phyloP scores from a whole-genome alignment of 352 stramenopile genomes.

The Pseudoperonospora humuli region DNA sequence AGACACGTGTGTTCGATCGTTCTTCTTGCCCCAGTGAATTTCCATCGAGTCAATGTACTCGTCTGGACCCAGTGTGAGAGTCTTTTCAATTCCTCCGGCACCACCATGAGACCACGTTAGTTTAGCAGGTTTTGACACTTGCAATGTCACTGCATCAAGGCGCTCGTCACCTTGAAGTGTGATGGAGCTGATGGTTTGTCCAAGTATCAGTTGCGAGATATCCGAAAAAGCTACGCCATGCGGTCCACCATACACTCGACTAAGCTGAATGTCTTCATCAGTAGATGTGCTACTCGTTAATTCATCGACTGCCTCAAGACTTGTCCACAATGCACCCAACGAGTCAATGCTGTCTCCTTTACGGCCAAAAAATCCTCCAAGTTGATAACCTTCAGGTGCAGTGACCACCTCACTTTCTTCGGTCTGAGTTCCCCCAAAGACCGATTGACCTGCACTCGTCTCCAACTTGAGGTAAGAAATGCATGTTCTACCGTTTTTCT shows the following conservation, averaged over 20 bases:
- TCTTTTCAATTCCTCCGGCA: conserved; percentile 23
- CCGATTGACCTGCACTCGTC: conserved; percentile 7
- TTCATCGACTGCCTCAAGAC: conserved; percentile 18
- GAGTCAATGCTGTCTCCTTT: conserved; percentile 14
- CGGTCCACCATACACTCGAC: conserved; percentile 13
- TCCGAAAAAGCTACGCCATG: conserved; percentile 19
- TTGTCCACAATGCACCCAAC: conserved; percentile 17
- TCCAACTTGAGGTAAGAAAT: conserved; percentile 14
- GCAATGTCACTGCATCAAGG: conserved; percentile 36
- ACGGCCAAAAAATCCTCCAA: conserved; percentile 17
- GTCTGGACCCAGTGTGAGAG: conserved; percentile 26
- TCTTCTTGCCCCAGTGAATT: conserved; percentile 38
- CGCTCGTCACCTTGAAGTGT: conserved; percentile 18
- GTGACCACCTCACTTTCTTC: conserved; percentile 9
- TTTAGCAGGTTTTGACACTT: conserved; percentile 9
- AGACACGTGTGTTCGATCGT: conserved; percentile 31
- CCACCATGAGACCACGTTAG: conserved; percentile 31
- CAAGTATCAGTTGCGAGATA: conserved; percentile 17
- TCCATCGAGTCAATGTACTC: conserved; percentile 27
- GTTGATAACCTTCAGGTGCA: conserved; percentile 13
- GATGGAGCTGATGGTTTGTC: conserved; percentile 7
- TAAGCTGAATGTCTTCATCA: conserved; percentile 14
- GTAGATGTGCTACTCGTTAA: no score
- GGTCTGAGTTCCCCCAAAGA: conserved; percentile 10
- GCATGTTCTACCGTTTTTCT: conserved; percentile 4